Percentiles rank a stretch among this genome's conserved stretches.
These are phyloP conservation scores for Colletotrichum cereale DNA, from an alignment of 2,329 filamentous ascomycete genomes.

Conservation along the genomic window DNA sequence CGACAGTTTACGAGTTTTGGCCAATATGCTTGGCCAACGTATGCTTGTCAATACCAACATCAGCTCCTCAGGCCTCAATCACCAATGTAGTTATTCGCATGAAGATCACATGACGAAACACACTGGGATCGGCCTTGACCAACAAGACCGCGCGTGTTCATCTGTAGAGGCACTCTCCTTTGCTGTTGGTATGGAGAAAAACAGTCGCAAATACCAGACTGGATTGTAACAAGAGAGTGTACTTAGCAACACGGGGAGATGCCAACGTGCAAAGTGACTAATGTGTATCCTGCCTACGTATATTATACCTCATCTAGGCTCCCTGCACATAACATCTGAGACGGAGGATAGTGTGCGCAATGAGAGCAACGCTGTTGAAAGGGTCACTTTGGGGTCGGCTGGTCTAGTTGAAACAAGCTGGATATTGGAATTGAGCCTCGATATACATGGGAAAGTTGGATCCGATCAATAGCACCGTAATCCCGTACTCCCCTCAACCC, in stretches of 20 bases:
- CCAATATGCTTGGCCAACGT: not conserved
- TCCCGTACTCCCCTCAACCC: not conserved
- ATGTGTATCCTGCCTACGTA: not conserved
- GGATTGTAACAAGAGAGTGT: too few relatives aligned
- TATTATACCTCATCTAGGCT: not conserved
- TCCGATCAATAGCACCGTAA: not conserved
- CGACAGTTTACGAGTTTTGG: not conserved
- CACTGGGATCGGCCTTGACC: not conserved
- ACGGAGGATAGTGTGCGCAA: too few relatives aligned
- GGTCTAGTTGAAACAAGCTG: not conserved
- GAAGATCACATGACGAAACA: not conserved
- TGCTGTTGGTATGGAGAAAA: not conserved
- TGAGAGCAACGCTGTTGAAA: not conserved
- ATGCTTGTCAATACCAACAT: not conserved
- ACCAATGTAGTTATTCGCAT: not conserved
- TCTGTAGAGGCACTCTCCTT: too few relatives aligned
- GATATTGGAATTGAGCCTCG: constrained; percentile 1
- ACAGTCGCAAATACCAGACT: not conserved
- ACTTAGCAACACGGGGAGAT: not conserved
- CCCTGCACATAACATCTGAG: not conserved
- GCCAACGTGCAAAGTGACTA: not conserved
- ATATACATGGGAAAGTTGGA: constrained; percentile 9
- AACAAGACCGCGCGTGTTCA: not conserved
- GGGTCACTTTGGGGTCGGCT: too few relatives aligned
- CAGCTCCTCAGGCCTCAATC: too few relatives aligned